Percentiles rank a stretch among this genome's conserved stretches.
phyloP scores from a whole-genome alignment of 2,329 filamentous ascomycete genomes.

The Lomentospora prolificans region DNA sequence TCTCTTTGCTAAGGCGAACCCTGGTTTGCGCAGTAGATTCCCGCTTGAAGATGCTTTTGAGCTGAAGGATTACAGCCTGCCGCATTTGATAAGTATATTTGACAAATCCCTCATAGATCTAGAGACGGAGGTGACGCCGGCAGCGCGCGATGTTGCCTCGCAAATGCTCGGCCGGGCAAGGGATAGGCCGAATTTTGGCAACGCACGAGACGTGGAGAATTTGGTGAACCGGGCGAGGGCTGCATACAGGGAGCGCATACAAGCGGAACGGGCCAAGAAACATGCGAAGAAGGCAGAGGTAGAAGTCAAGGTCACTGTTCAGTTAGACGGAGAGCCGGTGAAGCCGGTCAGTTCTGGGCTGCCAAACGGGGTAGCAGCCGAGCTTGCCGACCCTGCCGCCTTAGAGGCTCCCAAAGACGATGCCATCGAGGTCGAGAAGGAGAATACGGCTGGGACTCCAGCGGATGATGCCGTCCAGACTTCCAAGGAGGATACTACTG shows the following conservation, averaged over 20 bases:
- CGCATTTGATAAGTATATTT: slow-evolving; percentile 49
- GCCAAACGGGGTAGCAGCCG: no score
- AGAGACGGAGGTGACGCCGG: slow-evolving; percentile 38
- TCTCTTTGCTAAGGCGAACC: slow-evolving; percentile 68
- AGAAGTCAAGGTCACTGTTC: not conserved
- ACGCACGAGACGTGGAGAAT: slow-evolving; percentile 66
- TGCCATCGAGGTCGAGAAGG: not conserved
- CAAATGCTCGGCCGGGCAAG: slow-evolving; percentile 52
- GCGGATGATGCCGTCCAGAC: not conserved
- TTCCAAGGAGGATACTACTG: not conserved
- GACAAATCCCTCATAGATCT: slow-evolving; percentile 47
- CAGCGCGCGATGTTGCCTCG: slow-evolving; percentile 43
- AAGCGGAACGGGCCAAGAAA: slow-evolving; percentile 45
- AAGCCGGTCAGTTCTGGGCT: not conserved
- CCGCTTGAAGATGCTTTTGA: slow-evolving; percentile 51
- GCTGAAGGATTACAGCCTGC: slow-evolving; percentile 58
- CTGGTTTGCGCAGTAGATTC: slow-evolving; percentile 58
- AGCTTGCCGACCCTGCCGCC: no score
- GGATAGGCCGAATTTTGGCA: slow-evolving; percentile 53
- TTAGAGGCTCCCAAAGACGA: not conserved
- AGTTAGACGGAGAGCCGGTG: not conserved
- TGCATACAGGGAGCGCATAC: slow-evolving; percentile 15
- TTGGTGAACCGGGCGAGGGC: slow-evolving; percentile 42
- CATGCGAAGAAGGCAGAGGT: slow-evolving; percentile 36
- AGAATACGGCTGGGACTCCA: not conserved